A percentile compares a stretch with the other conserved stretches of the same genome.
Conservation (phyloP, 495 filamentous ascomycete genomes). For the Schizothecium vesticola region DNA sequence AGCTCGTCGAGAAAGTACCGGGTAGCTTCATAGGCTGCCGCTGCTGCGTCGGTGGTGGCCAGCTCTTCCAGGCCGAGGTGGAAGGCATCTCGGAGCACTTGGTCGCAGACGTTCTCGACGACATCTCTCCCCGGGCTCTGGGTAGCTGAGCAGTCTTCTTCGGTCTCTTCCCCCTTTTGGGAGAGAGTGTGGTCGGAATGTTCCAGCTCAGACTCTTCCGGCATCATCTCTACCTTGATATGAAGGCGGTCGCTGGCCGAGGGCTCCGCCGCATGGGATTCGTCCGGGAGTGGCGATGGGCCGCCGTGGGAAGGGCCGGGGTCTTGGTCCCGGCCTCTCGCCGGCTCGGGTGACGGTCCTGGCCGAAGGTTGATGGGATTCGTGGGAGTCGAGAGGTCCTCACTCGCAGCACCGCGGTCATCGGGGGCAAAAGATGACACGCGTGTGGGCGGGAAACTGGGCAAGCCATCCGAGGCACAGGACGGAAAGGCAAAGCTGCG, state of each 20-base stretch:
- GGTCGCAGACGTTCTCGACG: conserved; percentile 21
- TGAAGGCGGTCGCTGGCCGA: background rate
- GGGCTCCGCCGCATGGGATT: background rate
- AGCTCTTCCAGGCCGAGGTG: conserved; percentile 25
- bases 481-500: conserved; percentile 8
- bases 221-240: background rate
- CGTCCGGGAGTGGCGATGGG: background rate
- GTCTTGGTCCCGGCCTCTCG: background rate
- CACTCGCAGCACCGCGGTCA: background rate
- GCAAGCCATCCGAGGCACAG: background rate
- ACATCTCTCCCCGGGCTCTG: conserved; percentile 9
- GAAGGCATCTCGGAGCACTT: conserved; percentile 20
- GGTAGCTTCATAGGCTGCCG: conserved; percentile 18
- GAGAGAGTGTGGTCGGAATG: background rate
- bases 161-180: background rate
- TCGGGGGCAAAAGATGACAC: background rate
- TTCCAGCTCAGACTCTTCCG: background rate
- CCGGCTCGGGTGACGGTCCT: background rate
- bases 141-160: background rate
- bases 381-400: background rate
- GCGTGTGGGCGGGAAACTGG: background rate
- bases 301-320: background rate
- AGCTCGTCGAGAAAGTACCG: conserved; percentile 26
- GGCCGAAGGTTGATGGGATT: background rate
- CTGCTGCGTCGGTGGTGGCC: conserved; percentile 5